Evolutionary conservation across 1,284 basidiomycete genomes (phyloP), one percentile per base, ranked within the genome.

Genomic region (Anthracocystis panici-leucophaei): DNA sequence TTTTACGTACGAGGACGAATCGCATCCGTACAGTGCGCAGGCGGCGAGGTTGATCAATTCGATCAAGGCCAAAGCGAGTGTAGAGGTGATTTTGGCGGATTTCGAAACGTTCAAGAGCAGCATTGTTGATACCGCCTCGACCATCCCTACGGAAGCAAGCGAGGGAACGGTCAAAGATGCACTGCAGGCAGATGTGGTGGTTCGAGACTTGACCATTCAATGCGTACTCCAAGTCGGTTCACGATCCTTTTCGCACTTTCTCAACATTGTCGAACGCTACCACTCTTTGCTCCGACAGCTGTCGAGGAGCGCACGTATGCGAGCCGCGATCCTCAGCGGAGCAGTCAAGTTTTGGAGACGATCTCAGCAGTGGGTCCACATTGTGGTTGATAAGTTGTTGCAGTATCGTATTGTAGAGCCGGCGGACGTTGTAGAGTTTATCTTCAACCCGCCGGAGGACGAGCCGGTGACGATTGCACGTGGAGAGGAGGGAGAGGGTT

Each of bases 321-420:
- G 87, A 3, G 21, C 81, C 62, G 65, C 72, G 90, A 69, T 91
- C 91, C 40, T 92, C 91, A 78, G 87, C 86, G 38, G 91, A 91
- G 74, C 90, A 93, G 76, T 89, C 94, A 25, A 88, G 88, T 51
- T 90, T 91, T 20, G 90, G 92, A 7, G 89, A 89, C 1, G 85
- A 87, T 23, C 97, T 93, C 87, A 77, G 16, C 83, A 85, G 63
- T 85, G 84, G 84, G 51, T 81, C 7, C 46, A 67, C 23, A 85
- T 99, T 80, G 95, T 97, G 6, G 91, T 96, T 72, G 97, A 98
- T 88, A 99, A 99, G 87, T 88, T 98, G 70, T 92, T 99, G 89
- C 96, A 99, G 86, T 99, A 99, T 86, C 93, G 97, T 82, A 93
- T 99, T 63, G 92, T 99, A 31, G 95, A 98, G 82, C 94, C 95